Evolutionary conservation across 768 basidiomycete species (phyloP).

Genomic region (Pulveroboletus frians): DNA sequence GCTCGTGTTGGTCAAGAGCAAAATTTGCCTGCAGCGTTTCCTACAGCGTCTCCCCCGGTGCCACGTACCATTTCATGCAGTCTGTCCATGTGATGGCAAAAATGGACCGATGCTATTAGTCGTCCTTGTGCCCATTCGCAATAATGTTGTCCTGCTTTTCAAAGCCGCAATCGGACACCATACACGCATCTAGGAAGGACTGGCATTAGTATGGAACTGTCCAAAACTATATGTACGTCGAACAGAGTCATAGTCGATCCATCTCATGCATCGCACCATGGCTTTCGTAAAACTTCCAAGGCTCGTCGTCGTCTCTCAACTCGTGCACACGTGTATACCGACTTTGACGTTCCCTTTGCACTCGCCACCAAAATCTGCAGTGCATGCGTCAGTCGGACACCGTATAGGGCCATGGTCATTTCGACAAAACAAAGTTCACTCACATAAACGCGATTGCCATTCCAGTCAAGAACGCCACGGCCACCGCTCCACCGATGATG

Average conservation of each 20-base stretch:
- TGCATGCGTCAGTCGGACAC: neutral
- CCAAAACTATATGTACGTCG: neutral
- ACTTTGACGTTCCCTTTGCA: conserved; percentile 13
- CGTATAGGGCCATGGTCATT: neutral
- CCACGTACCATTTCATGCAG: neutral
- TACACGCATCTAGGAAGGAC: too few relatives aligned
- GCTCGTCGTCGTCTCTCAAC: conserved; percentile 28
- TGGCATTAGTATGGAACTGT: too few relatives aligned
- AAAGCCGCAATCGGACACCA: too few relatives aligned
- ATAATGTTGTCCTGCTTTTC: too few relatives aligned
- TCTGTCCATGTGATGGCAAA: too few relatives aligned
- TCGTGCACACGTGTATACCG: conserved; percentile 24
- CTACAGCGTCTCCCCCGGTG: neutral
- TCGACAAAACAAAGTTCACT: conserved; percentile 7
- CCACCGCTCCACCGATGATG: conserved; percentile 45
- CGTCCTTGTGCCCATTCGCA: too few relatives aligned
- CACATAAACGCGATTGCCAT: conserved; percentile 33
- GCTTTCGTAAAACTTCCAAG: conserved; percentile 27
- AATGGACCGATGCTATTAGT: too few relatives aligned
- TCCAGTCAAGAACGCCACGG: conserved; percentile 38
- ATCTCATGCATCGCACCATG: conserved; percentile 13
- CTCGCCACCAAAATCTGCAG: conserved; percentile 30
- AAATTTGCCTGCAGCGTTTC: neutral
- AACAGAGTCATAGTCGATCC: conserved; percentile 6
- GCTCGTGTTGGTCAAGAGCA: neutral